These are phyloP conservation scores for Guillardia theta DNA, from an alignment of 78 protist species.

Conservation along the genomic window DNA sequence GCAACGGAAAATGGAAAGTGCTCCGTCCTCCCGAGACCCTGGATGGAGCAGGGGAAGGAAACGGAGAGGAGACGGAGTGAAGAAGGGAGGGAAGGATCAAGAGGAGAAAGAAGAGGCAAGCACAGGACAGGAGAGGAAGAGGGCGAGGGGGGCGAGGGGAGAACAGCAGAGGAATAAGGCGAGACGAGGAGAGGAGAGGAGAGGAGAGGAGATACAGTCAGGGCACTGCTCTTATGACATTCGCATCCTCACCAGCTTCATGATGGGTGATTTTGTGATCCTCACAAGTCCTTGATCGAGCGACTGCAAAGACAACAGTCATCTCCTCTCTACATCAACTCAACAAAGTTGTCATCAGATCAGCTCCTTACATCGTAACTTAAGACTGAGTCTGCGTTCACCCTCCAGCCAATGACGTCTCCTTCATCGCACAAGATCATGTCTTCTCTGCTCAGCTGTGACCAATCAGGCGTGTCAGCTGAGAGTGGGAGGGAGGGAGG, in stretches of 20 bases:
- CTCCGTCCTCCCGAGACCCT: background rate
- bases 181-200: background rate
- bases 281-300: background rate
- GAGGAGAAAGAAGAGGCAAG: background rate
- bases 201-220: background rate
- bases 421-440: background rate
- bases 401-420: background rate
- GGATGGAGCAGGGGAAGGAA: background rate
- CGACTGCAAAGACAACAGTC: no score
- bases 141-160: no score
- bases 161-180: background rate
- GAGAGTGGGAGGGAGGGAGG: background rate
- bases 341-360: no score
- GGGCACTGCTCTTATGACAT: background rate
- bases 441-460: background rate
- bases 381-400: background rate
- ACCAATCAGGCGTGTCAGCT: background rate
- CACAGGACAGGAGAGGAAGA: no score
- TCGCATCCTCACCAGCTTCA: no score
- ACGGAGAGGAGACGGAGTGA: background rate
- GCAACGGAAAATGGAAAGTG: constrained; percentile 2
- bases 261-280: background rate
- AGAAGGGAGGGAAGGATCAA: background rate
- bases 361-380: no score
- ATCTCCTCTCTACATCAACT: no score